Base-by-base conservation (phyloP, 345 rosid genomes). In the Stellera chamaejasme region DNA sequence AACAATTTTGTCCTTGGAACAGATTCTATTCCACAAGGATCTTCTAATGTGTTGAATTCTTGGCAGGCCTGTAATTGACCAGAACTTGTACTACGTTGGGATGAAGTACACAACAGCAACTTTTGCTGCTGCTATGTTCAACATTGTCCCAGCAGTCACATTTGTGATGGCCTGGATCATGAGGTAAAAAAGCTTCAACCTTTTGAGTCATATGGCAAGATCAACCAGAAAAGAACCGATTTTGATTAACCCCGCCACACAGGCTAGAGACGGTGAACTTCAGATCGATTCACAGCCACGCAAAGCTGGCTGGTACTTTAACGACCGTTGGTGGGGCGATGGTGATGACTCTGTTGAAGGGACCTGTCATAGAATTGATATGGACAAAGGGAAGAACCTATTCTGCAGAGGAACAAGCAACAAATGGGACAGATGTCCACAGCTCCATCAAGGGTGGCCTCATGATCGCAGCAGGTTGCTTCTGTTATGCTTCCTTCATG, bases 81-180 rank as follows among this genome's bases (percentile, higher is more conserved):
- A 89, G 43, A 89, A 89, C 67, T 48, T 83, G 50, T 89, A 81
- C 47, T 78, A 56, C 28, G 11, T 77, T 15, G 95, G 95, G 53
- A 80, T 89, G 87, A 89, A 82, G 78, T 65, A 75, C 47, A 83
- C 95, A 0, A 89, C 95, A 0, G 96, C 87, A 6, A 89, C 96
- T 26, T 83, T 83, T 55, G 85, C 95, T 48, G 78, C 85, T 0
- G 85, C 96, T 56, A 75, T 85, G 78, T 53, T 76, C 72, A 89
- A 89, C 28, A 66, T 89, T 62, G 70, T 89, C 50, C 97, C 97
- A 0, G 95, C 97, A 49, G 74, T 82, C 53, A 82, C 97, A 26
- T 80, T 89, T 23, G 44, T 89, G 25, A 62, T 89, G 49, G 95
- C 97, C 45, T 85, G 74, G 66, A 54, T 85, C 4, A 63, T 77